Evolutionary conservation across 805 yeast species (phyloP), one percentile per base, ranked within the genome.

Genomic region (Candida cerambycidarum): DNA sequence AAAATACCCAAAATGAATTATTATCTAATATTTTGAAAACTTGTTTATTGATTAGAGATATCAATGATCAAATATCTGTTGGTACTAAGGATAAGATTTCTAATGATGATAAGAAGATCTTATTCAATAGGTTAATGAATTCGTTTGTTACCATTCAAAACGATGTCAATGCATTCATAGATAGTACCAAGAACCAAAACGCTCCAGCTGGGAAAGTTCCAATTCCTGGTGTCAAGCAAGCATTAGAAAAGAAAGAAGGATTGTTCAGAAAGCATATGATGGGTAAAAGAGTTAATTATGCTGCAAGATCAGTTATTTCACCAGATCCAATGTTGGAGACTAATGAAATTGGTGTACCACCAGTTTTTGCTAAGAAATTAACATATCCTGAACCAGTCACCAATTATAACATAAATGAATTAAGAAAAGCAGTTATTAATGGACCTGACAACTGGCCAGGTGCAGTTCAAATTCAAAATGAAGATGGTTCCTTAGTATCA

Each of bases 371-470:
- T 13, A 83, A 79, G 46, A 92, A 90, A 63, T 76, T 93, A 55
- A 93, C 99, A 0, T 95, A 90, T 60, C 99, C 99, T 1, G 99
- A 93, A 67, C 99, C 99, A 0, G 99, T 93, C 10, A 95, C 99
- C 6, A 69, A 92, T 15, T 83, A 88, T 62, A 93, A 93, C 59
- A 89, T 87, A 49, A 83, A 90, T 32, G 96, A 88, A 63, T 72
- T 93, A 61, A 82, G 98, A 60, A 85, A 85, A 65, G 97, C 97
- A 2, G 97, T 95, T 25, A 87, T 90, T 43, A 93, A 95, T 67
- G 99, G 99, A 56, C 98, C 99, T 23, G 90, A 88, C 49, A 80
- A 78, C 55, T 95, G 99, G 99, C 99, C 99, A 10, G 99, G 99
- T 69, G 99, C 99, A 37, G 78, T 84, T 19, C 96, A 88, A 68